Evolutionary conservation across 2,329 filamentous ascomycete genomes (phyloP).

Genomic region (Fusarium nurragi): DNA sequence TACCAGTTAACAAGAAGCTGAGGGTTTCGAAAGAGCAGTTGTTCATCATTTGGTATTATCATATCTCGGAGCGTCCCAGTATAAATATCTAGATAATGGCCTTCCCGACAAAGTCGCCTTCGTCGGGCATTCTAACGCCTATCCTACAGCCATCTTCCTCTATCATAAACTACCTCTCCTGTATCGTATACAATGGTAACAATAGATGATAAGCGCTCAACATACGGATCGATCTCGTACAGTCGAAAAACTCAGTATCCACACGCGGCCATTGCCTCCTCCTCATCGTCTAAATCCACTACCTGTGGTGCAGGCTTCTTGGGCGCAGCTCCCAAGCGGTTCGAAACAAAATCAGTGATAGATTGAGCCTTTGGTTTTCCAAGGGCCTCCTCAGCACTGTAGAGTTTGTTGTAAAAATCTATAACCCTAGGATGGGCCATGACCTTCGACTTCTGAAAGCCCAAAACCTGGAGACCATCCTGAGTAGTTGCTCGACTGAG

Average conservation of each 20-base stretch:
- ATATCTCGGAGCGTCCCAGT: constrained; percentile 20
- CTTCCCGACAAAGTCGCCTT: constrained; percentile 20
- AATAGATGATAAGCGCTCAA: constrained; percentile 7
- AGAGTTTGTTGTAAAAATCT: constrained; percentile 84
- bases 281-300: constrained; percentile 59
- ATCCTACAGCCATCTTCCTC: constrained; percentile 11
- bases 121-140: constrained; percentile 19
- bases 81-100: constrained; percentile 34
- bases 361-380: constrained; percentile 44
- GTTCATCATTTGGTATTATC: constrained; percentile 31
- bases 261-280: constrained; percentile 60
- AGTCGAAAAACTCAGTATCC: constrained; percentile 46
- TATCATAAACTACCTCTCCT: constrained; percentile 2
- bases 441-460: constrained; percentile 90
- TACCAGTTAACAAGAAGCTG: neutral
- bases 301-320: constrained; percentile 33
- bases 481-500: constrained; percentile 92
- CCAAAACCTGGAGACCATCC: constrained; percentile 83
- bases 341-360: constrained; percentile 54
- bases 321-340: constrained; percentile 44
- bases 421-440: constrained; percentile 92
- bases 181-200: constrained; percentile 26
- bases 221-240: neutral
- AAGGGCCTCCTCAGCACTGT: constrained; percentile 70
- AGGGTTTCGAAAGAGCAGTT: neutral